These are phyloP conservation scores for Kalanchoe fedtschenkoi DNA, from an alignment of 164 flowering plant species.

Conservation along the genomic window DNA sequence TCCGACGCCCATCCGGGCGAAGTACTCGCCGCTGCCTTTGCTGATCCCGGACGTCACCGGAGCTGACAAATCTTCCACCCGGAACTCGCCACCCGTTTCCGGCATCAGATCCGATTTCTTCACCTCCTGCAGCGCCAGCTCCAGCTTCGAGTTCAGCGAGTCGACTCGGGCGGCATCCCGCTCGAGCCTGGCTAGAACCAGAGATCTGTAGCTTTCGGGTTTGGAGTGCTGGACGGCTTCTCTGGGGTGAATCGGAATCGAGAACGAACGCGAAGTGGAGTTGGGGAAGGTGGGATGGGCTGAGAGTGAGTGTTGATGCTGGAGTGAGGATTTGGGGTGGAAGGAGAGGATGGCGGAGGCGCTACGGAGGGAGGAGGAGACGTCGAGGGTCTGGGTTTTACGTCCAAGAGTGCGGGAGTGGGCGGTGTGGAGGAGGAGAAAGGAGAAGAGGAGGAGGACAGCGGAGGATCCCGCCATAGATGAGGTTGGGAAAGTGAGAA, in stretches of 20 bases:
- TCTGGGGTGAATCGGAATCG: slow-evolving; percentile 20
- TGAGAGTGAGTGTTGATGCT: not conserved
- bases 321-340: not conserved
- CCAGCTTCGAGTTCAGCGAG: slow-evolving; percentile 16
- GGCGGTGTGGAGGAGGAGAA: not conserved
- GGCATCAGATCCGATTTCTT: slow-evolving; percentile 22
- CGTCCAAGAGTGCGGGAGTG: slow-evolving; percentile 2
- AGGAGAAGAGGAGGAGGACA: not conserved
- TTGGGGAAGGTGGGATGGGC: not conserved
- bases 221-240: slow-evolving; percentile 2
- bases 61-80: slow-evolving; percentile 7
- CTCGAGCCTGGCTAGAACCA: slow-evolving; percentile 24
- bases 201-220: slow-evolving; percentile 23
- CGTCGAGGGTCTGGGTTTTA: slow-evolving; percentile 14
- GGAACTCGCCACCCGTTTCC: slow-evolving; percentile 8
- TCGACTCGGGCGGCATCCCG: slow-evolving; percentile 37
- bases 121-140: slow-evolving; percentile 8
- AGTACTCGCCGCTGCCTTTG: slow-evolving; percentile 57
- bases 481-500: not conserved
- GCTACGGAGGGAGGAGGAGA: slow-evolving; percentile 14
- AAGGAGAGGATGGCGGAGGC: slow-evolving; percentile 6
- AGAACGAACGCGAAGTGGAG: slow-evolving; percentile 16
- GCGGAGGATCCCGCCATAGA: not conserved
- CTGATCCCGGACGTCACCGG: slow-evolving; percentile 33
- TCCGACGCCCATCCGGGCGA: slow-evolving; percentile 44